phyloP scores from a whole-genome alignment of 1,139 yeast genomes.

The Petasospora rhodanensis region DNA sequence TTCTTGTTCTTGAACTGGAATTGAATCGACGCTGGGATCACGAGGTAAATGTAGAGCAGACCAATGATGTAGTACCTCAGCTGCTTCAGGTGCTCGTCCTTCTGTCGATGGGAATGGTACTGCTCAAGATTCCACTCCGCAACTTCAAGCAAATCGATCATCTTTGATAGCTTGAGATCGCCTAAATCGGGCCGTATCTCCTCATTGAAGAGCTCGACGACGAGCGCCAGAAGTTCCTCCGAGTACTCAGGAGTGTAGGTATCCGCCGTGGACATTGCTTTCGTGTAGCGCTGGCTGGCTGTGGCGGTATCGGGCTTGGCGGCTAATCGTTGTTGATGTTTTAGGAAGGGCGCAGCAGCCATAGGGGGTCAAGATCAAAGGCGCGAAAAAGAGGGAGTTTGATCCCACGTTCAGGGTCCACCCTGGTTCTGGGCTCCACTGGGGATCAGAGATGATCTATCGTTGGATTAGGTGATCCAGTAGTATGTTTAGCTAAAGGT shows the following conservation, averaged over 20 bases:
- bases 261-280: neutral
- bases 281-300: too few species aligned
- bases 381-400: too few species aligned
- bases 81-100: slow-evolving; percentile 10
- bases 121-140: slow-evolving; percentile 28
- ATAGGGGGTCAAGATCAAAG: too few species aligned
- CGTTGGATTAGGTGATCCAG: too few species aligned
- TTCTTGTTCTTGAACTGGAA: slow-evolving; percentile 36
- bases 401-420: too few species aligned
- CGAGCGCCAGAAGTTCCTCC: slow-evolving; percentile 27
- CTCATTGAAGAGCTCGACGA: slow-evolving; percentile 27
- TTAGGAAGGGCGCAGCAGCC: too few species aligned
- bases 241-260: slow-evolving; percentile 35
- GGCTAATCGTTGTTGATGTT: too few species aligned
- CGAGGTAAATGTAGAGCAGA: slow-evolving; percentile 31
- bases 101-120: slow-evolving; percentile 23
- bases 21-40: slow-evolving; percentile 35
- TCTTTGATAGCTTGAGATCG: slow-evolving; percentile 27
- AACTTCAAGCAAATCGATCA: slow-evolving; percentile 30
- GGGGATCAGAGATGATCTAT: too few species aligned
- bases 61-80: slow-evolving; percentile 32
- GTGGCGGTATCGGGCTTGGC: neutral
- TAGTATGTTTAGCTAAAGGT: too few species aligned
- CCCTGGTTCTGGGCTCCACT: too few species aligned
- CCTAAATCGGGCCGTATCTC: slow-evolving; percentile 27